phyloP scores from a whole-genome alignment of 345 rosid species.

The Aquilaria malaccensis region DNA sequence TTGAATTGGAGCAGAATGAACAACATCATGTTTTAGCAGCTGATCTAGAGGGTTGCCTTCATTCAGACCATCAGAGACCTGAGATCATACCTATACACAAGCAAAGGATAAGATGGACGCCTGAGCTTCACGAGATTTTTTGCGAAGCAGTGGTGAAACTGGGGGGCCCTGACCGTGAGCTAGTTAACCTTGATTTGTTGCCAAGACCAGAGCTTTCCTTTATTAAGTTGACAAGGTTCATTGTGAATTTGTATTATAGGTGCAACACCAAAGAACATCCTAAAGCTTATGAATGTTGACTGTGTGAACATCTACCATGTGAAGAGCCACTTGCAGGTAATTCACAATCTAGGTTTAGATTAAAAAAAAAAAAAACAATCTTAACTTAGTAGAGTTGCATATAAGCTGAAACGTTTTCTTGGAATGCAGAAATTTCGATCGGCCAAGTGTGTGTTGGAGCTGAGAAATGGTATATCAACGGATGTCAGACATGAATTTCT shows the following conservation, averaged over 20 bases:
- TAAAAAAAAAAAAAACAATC: neutral
- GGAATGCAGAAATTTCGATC: constrained; percentile 30
- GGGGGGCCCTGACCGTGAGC: constrained; percentile 32
- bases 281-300: constrained; percentile 26
- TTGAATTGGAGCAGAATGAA: constrained; percentile 7
- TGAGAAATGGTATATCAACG: constrained; percentile 15
- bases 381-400: neutral
- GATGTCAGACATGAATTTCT: neutral
- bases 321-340: constrained; percentile 36
- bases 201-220: neutral
- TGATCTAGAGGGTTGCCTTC: neutral
- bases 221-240: neutral
- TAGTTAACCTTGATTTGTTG: neutral
- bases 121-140: constrained; percentile 31
- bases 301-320: constrained; percentile 29
- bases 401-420: neutral
- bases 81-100: constrained; percentile 13
- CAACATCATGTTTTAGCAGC: neutral
- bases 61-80: constrained; percentile 4
- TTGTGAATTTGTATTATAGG: constrained; percentile 10
- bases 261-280: constrained; percentile 32
- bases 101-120: constrained; percentile 34
- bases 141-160: constrained; percentile 24
- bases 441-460: constrained; percentile 17
- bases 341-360: neutral